These are phyloP conservation scores for Fusarium pininemorale DNA, from an alignment of 2,329 filamentous ascomycete species.

Conservation along the genomic window DNA sequence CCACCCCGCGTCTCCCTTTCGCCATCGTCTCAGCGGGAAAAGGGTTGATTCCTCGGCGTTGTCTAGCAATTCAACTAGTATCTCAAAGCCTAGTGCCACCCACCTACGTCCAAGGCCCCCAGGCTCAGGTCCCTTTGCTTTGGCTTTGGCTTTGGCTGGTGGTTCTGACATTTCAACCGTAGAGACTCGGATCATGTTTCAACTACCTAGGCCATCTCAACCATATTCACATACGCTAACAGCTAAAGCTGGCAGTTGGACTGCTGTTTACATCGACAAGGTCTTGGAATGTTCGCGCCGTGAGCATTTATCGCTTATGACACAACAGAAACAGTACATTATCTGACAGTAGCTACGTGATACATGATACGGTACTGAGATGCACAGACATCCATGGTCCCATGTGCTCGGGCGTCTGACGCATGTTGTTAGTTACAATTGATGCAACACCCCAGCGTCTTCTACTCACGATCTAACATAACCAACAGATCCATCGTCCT, in stretches of 20 bases:
- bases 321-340: neutral
- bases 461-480: neutral
- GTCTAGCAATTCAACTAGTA: neutral
- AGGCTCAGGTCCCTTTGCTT: neutral
- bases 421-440: neutral
- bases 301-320: neutral
- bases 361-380: neutral
- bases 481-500: neutral
- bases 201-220: neutral
- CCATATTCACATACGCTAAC: neutral
- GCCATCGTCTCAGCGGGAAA: neutral
- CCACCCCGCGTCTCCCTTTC: neutral
- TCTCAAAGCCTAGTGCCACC: conserved; percentile 30
- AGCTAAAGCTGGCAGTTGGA: neutral
- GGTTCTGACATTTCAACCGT: neutral
- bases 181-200: neutral
- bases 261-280: neutral
- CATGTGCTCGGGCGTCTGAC: neutral
- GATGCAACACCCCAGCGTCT: neutral
- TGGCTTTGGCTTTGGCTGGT: neutral
- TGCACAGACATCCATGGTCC: neutral
- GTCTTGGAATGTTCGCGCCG: neutral
- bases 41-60: conserved; percentile 5
- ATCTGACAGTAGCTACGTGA: neutral
- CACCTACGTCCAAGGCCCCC: neutral